phyloP scores from a whole-genome alignment of 208 protist species.

The Vickermania ingenoplastis region DNA sequence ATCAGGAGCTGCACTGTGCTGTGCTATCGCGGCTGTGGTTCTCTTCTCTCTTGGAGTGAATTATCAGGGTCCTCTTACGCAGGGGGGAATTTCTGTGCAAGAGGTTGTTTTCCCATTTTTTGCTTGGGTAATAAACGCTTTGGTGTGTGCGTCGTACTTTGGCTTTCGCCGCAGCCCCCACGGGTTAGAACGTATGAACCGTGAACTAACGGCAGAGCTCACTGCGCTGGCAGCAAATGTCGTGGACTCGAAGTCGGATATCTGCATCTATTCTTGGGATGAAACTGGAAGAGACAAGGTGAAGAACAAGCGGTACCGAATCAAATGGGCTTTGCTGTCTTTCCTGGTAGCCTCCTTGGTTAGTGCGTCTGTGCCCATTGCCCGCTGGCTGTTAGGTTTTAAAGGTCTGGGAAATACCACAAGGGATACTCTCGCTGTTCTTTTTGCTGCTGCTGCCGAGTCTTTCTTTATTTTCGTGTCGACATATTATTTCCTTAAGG shows the following conservation, averaged over 20 bases:
- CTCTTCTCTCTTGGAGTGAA: constrained; percentile 40
- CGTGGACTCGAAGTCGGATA: constrained; percentile 45
- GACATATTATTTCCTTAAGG: constrained; percentile 52
- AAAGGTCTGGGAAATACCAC: neutral
- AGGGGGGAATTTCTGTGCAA: constrained; percentile 31
- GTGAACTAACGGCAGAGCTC: constrained; percentile 46
- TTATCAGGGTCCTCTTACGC: constrained; percentile 28
- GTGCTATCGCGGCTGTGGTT: constrained; percentile 27
- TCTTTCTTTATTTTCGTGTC: constrained; percentile 42
- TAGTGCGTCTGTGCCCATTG: neutral
- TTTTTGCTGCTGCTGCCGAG: constrained; percentile 40
- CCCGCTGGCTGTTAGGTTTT: neutral
- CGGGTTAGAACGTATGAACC: constrained; percentile 56
- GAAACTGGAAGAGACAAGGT: constrained; percentile 60
- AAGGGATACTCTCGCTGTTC: neutral
- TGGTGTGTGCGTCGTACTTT: constrained; percentile 40
- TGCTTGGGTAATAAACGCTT: constrained; percentile 40
- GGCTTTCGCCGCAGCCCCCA: constrained; percentile 53
- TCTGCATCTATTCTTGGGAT: constrained; percentile 73
- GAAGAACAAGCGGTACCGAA: constrained; percentile 55
- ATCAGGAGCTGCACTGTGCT: constrained; percentile 31
- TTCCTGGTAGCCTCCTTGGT: constrained; percentile 37
- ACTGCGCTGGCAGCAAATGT: constrained; percentile 57
- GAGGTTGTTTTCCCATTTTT: constrained; percentile 61
- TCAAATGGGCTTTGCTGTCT: constrained; percentile 40